phyloP scores from a whole-genome alignment of 73 alveolate genomes.

The Tetrahymena thermophila region DNA sequence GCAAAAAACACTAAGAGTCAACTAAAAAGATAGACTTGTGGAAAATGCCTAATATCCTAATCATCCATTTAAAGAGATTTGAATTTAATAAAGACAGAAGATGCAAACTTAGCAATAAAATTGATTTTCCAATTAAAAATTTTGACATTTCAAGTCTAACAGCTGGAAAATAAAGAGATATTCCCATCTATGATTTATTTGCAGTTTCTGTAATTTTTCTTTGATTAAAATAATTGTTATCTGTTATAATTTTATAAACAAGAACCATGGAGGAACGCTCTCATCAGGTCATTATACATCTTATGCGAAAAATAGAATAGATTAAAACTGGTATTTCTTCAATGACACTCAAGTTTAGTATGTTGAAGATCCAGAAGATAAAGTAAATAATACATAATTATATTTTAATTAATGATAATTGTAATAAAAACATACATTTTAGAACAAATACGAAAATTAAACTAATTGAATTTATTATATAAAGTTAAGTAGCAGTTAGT shows the following conservation, averaged over 20 bases:
- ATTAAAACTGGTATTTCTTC: constrained; percentile 55
- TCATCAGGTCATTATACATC: constrained; percentile 91
- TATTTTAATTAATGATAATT: too few species aligned
- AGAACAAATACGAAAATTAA: background rate
- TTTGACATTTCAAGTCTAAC: constrained; percentile 64
- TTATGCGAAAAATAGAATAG: constrained; percentile 51
- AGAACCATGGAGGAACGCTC: constrained; percentile 80
- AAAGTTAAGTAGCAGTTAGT: constrained; percentile 41
- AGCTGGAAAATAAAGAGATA: constrained; percentile 57
- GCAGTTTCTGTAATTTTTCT: constrained; percentile 56
- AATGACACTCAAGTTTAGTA: constrained; percentile 45
- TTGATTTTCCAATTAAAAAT: constrained; percentile 76
- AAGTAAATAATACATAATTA: background rate
- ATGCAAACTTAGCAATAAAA: constrained; percentile 61
- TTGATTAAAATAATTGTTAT: background rate
- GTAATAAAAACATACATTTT: background rate
- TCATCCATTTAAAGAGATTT: constrained; percentile 85
- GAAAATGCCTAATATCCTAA: constrained; percentile 83
- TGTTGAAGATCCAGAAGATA: constrained; percentile 24
- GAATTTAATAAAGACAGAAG: constrained; percentile 43
- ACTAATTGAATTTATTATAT: background rate
- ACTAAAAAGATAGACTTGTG: constrained; percentile 74
- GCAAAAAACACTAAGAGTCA: constrained; percentile 65
- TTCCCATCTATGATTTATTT: constrained; percentile 81
- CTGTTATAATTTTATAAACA: background rate